A percentile compares a stretch with the other conserved stretches of the same genome.
These are phyloP conservation scores for Sarcocystis neurona DNA, from an alignment of 169 alveolate species.

Conservation along the genomic window DNA sequence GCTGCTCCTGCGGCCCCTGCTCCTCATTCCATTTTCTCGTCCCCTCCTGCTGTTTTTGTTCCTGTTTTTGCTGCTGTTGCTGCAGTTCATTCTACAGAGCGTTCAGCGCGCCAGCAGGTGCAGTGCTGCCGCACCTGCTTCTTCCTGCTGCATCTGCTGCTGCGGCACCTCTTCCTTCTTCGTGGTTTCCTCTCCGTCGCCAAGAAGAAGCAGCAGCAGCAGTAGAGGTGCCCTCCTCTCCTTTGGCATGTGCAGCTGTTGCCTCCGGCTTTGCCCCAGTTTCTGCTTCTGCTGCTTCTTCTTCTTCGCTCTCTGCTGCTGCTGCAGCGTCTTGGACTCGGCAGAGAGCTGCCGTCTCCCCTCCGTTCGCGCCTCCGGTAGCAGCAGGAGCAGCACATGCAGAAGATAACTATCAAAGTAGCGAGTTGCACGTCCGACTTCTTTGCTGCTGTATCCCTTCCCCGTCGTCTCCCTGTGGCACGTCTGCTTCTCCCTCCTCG, in stretches of 20 bases:
- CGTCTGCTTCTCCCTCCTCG: background rate
- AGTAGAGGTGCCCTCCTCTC: background rate
- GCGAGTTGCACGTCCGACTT: background rate
- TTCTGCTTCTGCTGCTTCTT: background rate
- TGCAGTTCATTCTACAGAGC: background rate
- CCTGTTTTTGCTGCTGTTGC: background rate
- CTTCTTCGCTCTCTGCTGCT: background rate
- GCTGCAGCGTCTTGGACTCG: too few species aligned
- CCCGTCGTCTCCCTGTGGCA: background rate
- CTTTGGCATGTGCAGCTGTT: background rate
- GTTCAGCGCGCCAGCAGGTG: background rate
- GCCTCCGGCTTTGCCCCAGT: too few species aligned
- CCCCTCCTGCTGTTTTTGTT: background rate
- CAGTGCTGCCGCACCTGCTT: too few species aligned
- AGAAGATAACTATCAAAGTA: too few species aligned
- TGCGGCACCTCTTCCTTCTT: too few species aligned
- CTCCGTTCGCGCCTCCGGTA: too few species aligned
- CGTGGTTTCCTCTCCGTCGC: too few species aligned
- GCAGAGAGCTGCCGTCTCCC: too few species aligned
- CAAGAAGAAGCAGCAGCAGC: background rate
- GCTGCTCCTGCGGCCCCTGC: background rate
- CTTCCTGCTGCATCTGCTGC: too few species aligned
- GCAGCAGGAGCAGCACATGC: too few species aligned
- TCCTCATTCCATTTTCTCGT: background rate
- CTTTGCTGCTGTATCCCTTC: background rate